These are phyloP conservation scores for Pseudogymnoascus sp. DNA, from an alignment of 2,329 filamentous ascomycete species.

Conservation along the genomic window DNA sequence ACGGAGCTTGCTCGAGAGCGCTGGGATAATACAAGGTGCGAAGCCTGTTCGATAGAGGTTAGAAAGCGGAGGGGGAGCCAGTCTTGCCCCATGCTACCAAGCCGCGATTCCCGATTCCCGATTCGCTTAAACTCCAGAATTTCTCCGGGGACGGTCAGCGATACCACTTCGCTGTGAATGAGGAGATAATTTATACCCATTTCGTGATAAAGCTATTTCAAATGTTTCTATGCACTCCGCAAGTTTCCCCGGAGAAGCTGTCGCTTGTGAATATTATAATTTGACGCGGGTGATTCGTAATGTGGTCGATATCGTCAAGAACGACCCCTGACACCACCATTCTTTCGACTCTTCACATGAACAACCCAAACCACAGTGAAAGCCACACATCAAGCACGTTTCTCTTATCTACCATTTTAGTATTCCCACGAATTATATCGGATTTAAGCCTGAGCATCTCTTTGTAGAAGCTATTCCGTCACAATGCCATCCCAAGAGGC, in stretches of 20 bases:
- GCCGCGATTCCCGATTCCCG: neutral
- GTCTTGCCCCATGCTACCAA: neutral
- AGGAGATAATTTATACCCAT: neutral
- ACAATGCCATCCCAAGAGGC: neutral
- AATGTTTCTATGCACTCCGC: neutral
- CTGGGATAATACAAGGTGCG: neutral
- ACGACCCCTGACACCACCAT: neutral
- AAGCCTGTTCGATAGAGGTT: neutral
- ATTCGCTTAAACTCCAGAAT: constrained; percentile 13
- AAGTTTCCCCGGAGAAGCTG: neutral
- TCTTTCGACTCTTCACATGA: neutral
- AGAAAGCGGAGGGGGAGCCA: neutral
- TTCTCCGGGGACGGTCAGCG: constrained; percentile 10
- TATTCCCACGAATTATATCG: neutral
- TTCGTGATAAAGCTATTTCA: neutral
- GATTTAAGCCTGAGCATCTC: neutral
- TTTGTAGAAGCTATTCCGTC: neutral
- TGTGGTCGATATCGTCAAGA: neutral
- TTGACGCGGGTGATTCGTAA: neutral
- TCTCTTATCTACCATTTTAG: neutral
- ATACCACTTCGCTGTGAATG: neutral
- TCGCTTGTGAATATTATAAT: neutral
- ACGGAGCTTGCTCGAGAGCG: neutral
- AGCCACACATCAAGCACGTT: neutral
- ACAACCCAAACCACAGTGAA: neutral